Percentiles rank a stretch among this genome's conserved stretches.
Conservation (phyloP, 805 yeast genomes). For the Pichia cephalocereana region DNA sequence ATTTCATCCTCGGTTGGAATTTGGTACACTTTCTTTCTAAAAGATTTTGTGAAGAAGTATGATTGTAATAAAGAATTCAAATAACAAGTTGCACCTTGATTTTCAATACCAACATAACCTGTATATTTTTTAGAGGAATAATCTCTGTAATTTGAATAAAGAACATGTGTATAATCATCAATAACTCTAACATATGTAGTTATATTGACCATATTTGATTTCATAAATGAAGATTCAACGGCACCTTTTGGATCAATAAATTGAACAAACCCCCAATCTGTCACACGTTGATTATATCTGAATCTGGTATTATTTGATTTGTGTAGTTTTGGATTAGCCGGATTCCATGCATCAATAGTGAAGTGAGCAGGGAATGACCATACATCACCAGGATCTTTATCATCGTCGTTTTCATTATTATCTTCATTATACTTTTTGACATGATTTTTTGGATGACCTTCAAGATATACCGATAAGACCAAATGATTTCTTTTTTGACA, state of each 20-base stretch:
- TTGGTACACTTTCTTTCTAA: conserved; percentile 78
- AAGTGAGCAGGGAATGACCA: conserved; percentile 94
- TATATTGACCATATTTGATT: conserved; percentile 52
- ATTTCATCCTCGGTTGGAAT: conserved; percentile 68
- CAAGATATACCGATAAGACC: conserved; percentile 68
- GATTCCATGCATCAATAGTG: conserved; percentile 77
- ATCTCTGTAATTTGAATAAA: conserved; percentile 82
- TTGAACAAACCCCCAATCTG: conserved; percentile 95
- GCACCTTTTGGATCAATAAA: conserved; percentile 51
- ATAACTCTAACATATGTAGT: conserved; percentile 71
- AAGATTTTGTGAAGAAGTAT: conserved; percentile 73
- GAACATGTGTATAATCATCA: conserved; percentile 86
- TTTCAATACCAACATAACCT: conserved; percentile 86
- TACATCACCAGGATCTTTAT: conserved; percentile 25
- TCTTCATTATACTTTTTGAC: background rate
- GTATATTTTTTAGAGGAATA: conserved; percentile 82
- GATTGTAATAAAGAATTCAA: conserved; percentile 88
- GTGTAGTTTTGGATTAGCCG: conserved; percentile 54
- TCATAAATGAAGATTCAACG: conserved; percentile 20
- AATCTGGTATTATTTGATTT: conserved; percentile 61
- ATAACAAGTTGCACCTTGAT: conserved; percentile 98
- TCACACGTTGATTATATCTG: conserved; percentile 63
- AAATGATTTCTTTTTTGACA: conserved; percentile 16
- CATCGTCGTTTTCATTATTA: conserved; percentile 12
- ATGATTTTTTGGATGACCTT: conserved; percentile 45